These are phyloP conservation scores for Tuber umbilicatum DNA, from an alignment of 495 filamentous ascomycete species.

Conservation along the genomic window DNA sequence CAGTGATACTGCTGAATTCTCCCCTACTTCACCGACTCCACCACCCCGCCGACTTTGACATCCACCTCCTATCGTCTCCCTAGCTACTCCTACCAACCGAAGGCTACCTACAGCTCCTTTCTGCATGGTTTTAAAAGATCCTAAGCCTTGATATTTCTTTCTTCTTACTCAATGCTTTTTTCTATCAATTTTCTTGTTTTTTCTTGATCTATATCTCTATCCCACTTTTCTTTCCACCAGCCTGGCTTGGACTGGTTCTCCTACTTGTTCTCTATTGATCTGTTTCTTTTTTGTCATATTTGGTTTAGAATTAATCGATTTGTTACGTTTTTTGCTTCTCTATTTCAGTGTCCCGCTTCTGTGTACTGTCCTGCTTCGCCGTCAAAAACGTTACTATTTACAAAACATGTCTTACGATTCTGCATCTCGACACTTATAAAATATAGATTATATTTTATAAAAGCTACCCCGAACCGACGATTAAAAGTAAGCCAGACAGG, in stretches of 20 bases:
- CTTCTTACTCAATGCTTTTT: too few relatives aligned
- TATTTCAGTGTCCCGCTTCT: too few relatives aligned
- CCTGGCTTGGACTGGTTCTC: background rate
- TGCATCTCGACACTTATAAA: too few relatives aligned
- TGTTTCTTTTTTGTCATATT: background rate
- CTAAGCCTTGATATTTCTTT: background rate
- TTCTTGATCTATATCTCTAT: background rate
- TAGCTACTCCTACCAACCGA: background rate
- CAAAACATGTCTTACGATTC: too few relatives aligned
- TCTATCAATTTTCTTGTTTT: too few relatives aligned
- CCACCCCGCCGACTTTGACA: background rate
- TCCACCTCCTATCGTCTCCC: too few relatives aligned
- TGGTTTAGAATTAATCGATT: background rate
- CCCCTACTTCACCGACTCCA: background rate
- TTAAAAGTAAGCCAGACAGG: too few relatives aligned
- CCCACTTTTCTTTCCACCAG: background rate
- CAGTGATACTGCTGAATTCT: background rate
- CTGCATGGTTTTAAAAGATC: background rate
- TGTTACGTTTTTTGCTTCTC: too few relatives aligned
- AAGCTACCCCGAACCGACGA: too few relatives aligned
- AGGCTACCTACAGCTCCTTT: background rate
- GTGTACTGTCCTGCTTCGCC: background rate
- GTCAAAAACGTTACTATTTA: background rate
- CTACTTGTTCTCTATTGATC: background rate
- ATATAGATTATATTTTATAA: too few relatives aligned